A percentile compares a stretch with the other conserved stretches of the same genome.
Conservation (phyloP, 208 protist genomes). For the Trypanosoma melophagium region DNA sequence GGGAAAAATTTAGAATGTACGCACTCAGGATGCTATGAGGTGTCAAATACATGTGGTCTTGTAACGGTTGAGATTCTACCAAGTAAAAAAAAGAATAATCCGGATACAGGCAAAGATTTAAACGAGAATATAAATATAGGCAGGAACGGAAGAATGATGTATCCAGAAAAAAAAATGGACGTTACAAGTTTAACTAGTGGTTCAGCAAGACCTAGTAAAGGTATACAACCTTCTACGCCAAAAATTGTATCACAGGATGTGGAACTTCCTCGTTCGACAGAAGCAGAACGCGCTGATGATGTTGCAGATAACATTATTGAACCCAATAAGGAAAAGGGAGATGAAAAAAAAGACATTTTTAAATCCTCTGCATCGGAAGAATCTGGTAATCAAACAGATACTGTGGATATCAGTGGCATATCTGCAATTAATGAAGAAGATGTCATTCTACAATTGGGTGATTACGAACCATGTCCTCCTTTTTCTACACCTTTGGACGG, state of each 20-base stretch:
- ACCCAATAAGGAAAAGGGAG: neutral
- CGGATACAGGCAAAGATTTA: neutral
- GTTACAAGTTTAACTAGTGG: too few species aligned
- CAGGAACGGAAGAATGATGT: neutral
- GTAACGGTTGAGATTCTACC: constrained; percentile 1
- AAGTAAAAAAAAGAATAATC: neutral
- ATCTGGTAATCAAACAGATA: neutral
- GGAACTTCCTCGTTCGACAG: neutral
- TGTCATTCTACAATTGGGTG: neutral
- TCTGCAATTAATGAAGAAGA: constrained; percentile 7
- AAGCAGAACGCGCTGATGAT: neutral
- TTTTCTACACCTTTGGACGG: too few species aligned
- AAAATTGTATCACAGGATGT: neutral
- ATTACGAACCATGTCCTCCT: too few species aligned
- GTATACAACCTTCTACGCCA: too few species aligned
- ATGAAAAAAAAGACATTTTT: neutral
- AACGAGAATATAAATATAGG: neutral
- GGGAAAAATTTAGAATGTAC: too few species aligned
- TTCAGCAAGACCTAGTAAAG: too few species aligned
- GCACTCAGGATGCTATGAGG: neutral
- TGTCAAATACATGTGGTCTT: neutral
- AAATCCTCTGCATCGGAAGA: neutral
- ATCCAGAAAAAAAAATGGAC: too few species aligned
- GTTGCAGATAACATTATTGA: neutral
- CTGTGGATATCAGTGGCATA: neutral